Conservation (phyloP, 2,329 filamentous ascomycete species). For the Arthrobotrys pseudoclavata region DNA sequence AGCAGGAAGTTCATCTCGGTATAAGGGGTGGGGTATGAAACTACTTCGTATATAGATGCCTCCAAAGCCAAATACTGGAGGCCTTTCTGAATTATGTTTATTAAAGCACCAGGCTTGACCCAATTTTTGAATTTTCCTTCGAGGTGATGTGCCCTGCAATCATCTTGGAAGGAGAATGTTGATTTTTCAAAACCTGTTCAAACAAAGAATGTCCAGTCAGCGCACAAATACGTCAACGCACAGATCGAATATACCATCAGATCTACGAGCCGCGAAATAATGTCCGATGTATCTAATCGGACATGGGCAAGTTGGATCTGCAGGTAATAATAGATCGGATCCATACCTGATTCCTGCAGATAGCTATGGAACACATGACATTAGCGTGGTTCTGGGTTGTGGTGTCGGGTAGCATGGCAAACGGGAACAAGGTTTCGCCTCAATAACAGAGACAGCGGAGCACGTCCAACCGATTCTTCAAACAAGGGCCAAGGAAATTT, state of each 20-base stretch:
- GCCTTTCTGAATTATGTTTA: slow-evolving; percentile 57
- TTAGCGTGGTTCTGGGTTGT: slow-evolving; percentile 57
- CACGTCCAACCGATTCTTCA: slow-evolving; percentile 58
- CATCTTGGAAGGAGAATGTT: slow-evolving; percentile 59
- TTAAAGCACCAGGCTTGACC: slow-evolving; percentile 55
- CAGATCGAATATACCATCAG: slow-evolving; percentile 27
- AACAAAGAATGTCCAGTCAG: slow-evolving; percentile 9
- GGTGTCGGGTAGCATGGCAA: slow-evolving; percentile 59
- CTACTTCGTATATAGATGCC: slow-evolving; percentile 52
- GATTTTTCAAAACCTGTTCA: slow-evolving; percentile 53
- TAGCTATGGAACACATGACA: slow-evolving; percentile 60
- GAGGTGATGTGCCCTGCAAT: slow-evolving; percentile 49
- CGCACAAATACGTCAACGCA: slow-evolving; percentile 39
- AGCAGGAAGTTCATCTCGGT: background rate
- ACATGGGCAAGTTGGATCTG: slow-evolving; percentile 42
- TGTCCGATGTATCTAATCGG: slow-evolving; percentile 42
- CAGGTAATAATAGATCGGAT: slow-evolving; percentile 44
- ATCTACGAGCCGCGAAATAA: slow-evolving; percentile 37
- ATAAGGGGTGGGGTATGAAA: background rate
- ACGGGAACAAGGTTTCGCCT: slow-evolving; percentile 60
- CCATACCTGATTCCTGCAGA: slow-evolving; percentile 61
- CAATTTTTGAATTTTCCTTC: slow-evolving; percentile 56
- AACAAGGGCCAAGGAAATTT: slow-evolving; percentile 58
- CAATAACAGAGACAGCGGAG: slow-evolving; percentile 56
- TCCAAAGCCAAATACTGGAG: slow-evolving; percentile 52